Conservation (phyloP, 164 flowering plant species). For the Macadamia tetraphylla region DNA sequence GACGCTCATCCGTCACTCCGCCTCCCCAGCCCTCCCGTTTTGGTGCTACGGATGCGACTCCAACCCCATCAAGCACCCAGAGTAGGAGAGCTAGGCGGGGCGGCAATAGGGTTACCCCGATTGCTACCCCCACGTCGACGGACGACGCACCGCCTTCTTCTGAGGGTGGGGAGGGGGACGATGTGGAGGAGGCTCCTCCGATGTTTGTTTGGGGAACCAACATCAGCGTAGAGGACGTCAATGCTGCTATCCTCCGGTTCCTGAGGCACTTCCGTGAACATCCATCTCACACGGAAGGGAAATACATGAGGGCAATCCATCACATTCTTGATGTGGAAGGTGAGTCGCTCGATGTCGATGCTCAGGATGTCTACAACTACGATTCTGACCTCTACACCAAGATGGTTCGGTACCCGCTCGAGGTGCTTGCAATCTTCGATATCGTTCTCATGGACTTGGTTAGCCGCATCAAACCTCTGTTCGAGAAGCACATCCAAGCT, state of each 20-base stretch:
- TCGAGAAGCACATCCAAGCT: slow-evolving; percentile 87
- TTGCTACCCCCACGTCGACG: slow-evolving; percentile 49
- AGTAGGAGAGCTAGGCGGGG: slow-evolving; percentile 15
- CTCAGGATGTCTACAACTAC: slow-evolving; percentile 69
- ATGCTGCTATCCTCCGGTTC: slow-evolving; percentile 68
- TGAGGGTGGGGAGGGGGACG: slow-evolving; percentile 51
- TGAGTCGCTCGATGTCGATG: slow-evolving; percentile 82
- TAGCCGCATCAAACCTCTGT: slow-evolving; percentile 46
- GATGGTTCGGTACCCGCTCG: slow-evolving; percentile 92
- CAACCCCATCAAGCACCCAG: slow-evolving; percentile 29
- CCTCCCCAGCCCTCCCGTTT: slow-evolving; percentile 33
- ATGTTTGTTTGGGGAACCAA: slow-evolving; percentile 96
- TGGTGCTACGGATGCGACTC: slow-evolving; percentile 33
- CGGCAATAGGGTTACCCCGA: slow-evolving; percentile 11
- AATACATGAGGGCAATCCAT: slow-evolving; percentile 62
- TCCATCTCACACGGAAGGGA: slow-evolving; percentile 47
- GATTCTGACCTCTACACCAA: slow-evolving; percentile 75
- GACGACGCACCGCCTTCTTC: slow-evolving; percentile 52
- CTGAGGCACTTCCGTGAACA: slow-evolving; percentile 61
- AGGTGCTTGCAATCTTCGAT: slow-evolving; percentile 94
- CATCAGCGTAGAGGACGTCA: slow-evolving; percentile 88
- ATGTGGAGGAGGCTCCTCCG: slow-evolving; percentile 56
- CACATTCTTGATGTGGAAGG: slow-evolving; percentile 72
- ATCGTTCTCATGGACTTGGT: slow-evolving; percentile 92
- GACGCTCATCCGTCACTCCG: slow-evolving; percentile 41